Evolutionary conservation across 2,329 filamentous ascomycete species (phyloP), one percentile per base, ranked within the genome.

Genomic region (Fonsecaea monophora): DNA sequence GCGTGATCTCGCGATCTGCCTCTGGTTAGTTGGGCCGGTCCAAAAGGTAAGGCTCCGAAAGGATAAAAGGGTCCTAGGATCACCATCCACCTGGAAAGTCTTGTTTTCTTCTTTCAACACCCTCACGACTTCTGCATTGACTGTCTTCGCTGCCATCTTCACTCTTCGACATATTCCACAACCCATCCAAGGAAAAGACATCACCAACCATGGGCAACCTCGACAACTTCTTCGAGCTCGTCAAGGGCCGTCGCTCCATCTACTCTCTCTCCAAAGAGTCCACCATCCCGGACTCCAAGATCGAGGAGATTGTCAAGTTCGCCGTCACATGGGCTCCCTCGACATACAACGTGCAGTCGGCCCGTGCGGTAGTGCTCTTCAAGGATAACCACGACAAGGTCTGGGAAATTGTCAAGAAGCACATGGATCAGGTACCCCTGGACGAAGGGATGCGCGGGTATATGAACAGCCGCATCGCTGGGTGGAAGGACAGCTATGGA

Each of bases 311-410:
- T 34, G 61, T 72, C 53, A 68, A 71, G 48, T 55, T 60, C 40
- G 67, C 69, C 53, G 65, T 72, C 37, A 72, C 66, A 32, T 63
- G 67, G 53, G 54, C 68, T 0, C 93, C 94, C 42, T 90, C 87
- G 57, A 88, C 89, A 71, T 97, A 96, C 89, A 97, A 97, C 87
- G 90, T 88, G 54, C 94, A 97, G 83, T 89, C 88, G 73, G 90
- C 91, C 72, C 90, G 94, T 66, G 82, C 90, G 64, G 86, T 96
- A 59, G 86, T 97, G 57, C 86, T 97, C 62, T 85, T 95, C 75
- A 89, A 90, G 74, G 86, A 86, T 68, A 90, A 96, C 79, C 94
- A 97, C 83, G 88, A 93, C 74, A 90, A 91, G 82, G 87, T 96
- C 73, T 97, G 94, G 94, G 89, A 92, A 77, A 83, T 92, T 67